Evolutionary conservation across 2,329 filamentous ascomycete genomes (phyloP), one percentile per base, ranked within the genome.

Genomic region (Aspergillus sp.): DNA sequence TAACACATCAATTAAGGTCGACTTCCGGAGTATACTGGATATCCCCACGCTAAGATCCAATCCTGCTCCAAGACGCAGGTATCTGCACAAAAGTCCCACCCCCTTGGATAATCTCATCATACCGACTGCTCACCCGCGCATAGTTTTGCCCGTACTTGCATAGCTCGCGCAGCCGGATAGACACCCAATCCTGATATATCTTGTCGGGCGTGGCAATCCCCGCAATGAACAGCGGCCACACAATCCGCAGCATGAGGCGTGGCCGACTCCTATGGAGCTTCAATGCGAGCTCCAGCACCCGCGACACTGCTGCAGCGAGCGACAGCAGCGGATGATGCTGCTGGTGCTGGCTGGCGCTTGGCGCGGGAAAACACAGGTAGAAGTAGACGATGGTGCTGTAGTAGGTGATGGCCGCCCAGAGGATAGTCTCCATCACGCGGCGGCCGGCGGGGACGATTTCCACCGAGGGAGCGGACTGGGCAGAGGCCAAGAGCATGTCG

Each of bases 141-240:
- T 55, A 64, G 36, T 65, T 65, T 38, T 59, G 57, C 16, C 58
- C 62, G 51, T 62, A 62, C 20, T 54, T 58, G 19, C 63, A 57
- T 13, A 65, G 51, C 38, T 63, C 62, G 4, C 55, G 55, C 30
- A 67, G 47, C 17, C 60, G 59, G 22, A 64, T 63, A 14, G 63
- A 61, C 20, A 65, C 60, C 63, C 65, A 67, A 48, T 66, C 64
- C 42, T 60, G 57, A 49, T 61, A 61, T 9, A 62, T 64, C 5
- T 49, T 49, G 30, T 65, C 64, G 1, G 56, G 50, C 13, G 63
- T 65, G 17, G 61, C 62, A 41, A 63, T 62, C 3, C 62, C 61
- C 2, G 63, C 62, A 10, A 64, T 55, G 35, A 64, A 62, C 9
- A 65, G 49, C 8, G 60, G 63, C 63, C 62, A 65, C 16, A 55